Evolutionary conservation across 192 early-diverging fungal genomes (phyloP).

Genomic region (Coemansia sp.): DNA sequence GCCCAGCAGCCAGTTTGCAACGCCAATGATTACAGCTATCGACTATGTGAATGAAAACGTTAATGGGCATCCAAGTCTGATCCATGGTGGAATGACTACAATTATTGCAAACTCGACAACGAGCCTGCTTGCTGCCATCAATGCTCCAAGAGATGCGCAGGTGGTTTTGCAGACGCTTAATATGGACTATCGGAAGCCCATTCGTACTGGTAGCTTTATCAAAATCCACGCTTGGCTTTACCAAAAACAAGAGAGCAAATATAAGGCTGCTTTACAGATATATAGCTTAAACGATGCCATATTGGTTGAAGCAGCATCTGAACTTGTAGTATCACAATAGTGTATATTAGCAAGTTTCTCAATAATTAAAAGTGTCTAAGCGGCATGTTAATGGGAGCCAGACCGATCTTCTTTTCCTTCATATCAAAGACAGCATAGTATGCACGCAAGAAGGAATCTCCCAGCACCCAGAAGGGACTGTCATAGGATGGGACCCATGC

Average conservation of each 20-base stretch:
- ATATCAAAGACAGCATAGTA: conserved; percentile 57
- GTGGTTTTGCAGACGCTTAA: conserved; percentile 29
- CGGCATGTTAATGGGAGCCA: conserved; percentile 53
- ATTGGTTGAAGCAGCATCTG: conserved; percentile 35
- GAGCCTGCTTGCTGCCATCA: conserved; percentile 36
- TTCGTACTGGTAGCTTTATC: conserved; percentile 35
- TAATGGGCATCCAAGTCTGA: conserved; percentile 36
- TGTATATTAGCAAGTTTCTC: too few species aligned
- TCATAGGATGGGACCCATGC: conserved; percentile 54
- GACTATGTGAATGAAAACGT: conserved; percentile 40
- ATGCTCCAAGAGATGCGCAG: conserved; percentile 10
- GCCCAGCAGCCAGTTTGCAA: conserved; percentile 5
- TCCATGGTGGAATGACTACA: conserved; percentile 50
- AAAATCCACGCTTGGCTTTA: conserved; percentile 49
- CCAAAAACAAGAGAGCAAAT: background rate
- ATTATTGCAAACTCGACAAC: conserved; percentile 33
- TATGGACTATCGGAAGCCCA: conserved; percentile 49
- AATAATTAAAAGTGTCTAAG: conserved; percentile 36
- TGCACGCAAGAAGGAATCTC: conserved; percentile 49
- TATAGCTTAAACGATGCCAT: conserved; percentile 25
- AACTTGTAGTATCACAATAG: background rate
- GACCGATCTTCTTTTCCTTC: conserved; percentile 46
- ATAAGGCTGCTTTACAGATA: conserved; percentile 31
- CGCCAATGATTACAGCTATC: conserved; percentile 36
- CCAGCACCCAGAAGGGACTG: conserved; percentile 53